Evolutionary conservation across 2,329 filamentous ascomycete species (phyloP).

Genomic region (Fusarium chaquense): DNA sequence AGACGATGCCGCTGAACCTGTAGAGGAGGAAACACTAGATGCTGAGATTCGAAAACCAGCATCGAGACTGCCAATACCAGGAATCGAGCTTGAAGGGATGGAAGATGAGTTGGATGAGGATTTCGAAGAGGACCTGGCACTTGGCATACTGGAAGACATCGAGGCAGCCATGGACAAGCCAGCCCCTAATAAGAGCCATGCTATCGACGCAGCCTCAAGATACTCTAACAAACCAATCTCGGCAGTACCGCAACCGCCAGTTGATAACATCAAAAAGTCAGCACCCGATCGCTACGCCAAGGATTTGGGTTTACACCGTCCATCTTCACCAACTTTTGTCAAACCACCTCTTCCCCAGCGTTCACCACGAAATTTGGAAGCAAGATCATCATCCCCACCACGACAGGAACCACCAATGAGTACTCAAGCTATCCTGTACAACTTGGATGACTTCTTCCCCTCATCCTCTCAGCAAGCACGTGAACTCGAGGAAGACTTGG

Average conservation of each 20-base stretch:
- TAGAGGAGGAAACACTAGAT: not conserved
- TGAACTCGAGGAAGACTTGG: slow-evolving; percentile 60
- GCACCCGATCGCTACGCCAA: slow-evolving; percentile 29
- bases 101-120: slow-evolving; percentile 46
- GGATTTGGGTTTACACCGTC: slow-evolving; percentile 38
- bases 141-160: slow-evolving; percentile 44
- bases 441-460: slow-evolving; percentile 67
- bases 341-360: slow-evolving; percentile 10
- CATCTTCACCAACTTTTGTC: not conserved
- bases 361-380: slow-evolving; percentile 15
- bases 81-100: slow-evolving; percentile 31
- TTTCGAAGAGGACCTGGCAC: slow-evolving; percentile 45
- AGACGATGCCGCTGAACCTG: not conserved
- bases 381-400: slow-evolving; percentile 29
- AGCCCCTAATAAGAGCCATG: not conserved
- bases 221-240: not conserved
- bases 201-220: not conserved
- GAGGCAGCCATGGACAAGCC: slow-evolving; percentile 32
- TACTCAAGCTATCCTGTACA: slow-evolving; percentile 66
- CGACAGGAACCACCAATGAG: slow-evolving; percentile 53
- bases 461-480: slow-evolving; percentile 67
- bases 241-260: not conserved
- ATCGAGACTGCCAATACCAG: not conserved
- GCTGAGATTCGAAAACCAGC: not conserved
- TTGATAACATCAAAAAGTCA: not conserved